Conservation (phyloP, 2,329 filamentous ascomycete species). For the Passalora sequoiae region DNA sequence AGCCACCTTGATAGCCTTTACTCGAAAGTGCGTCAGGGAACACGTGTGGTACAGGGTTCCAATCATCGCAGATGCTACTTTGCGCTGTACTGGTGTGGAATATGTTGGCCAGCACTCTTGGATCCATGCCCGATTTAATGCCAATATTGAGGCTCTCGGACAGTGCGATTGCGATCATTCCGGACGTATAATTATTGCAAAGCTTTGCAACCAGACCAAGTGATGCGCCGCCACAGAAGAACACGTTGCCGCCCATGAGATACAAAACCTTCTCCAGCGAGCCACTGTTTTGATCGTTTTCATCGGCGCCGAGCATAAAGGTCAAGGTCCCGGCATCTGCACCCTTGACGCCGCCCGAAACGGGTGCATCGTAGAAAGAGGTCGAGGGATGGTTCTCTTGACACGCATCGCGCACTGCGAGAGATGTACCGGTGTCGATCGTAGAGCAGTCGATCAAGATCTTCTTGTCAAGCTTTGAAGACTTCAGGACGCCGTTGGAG, state of each 20-base stretch:
- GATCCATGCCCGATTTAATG: slow-evolving; percentile 54
- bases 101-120: slow-evolving; percentile 48
- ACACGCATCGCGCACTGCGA: slow-evolving; percentile 42
- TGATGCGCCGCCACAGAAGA: slow-evolving; percentile 53
- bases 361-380: slow-evolving; percentile 50
- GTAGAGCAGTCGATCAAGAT: slow-evolving; percentile 53
- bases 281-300: slow-evolving; percentile 42
- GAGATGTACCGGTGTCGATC: slow-evolving; percentile 50
- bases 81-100: slow-evolving; percentile 51
- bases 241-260: slow-evolving; percentile 51
- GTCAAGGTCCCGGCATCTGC: slow-evolving; percentile 49
- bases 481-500: slow-evolving; percentile 40
- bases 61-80: slow-evolving; percentile 49
- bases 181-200: slow-evolving; percentile 58
- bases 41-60: slow-evolving; percentile 49
- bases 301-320: slow-evolving; percentile 52
- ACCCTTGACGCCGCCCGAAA: slow-evolving; percentile 51
- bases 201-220: slow-evolving; percentile 56
- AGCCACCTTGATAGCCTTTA: slow-evolving; percentile 51
- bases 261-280: slow-evolving; percentile 43
- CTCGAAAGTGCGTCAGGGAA: slow-evolving; percentile 45
- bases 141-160: slow-evolving; percentile 58
- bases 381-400: slow-evolving; percentile 36
- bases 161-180: slow-evolving; percentile 54
- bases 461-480: slow-evolving; percentile 38